phyloP scores from a whole-genome alignment of 345 rosid genomes.

The Gynandropsis gynandra region DNA sequence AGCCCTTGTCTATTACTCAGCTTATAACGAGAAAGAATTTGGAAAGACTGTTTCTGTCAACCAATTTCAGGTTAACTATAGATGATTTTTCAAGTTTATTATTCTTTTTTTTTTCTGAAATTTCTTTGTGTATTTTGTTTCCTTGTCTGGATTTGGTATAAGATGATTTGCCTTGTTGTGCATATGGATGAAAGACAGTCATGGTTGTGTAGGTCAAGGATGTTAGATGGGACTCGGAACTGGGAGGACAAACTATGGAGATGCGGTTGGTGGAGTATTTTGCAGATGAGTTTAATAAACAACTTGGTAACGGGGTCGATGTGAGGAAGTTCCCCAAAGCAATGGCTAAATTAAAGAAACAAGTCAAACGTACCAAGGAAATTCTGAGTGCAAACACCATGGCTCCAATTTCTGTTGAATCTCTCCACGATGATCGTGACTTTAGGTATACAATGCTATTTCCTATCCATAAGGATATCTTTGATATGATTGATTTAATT shows the following conservation, averaged over 20 bases:
- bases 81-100: background rate
- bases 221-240: conserved; percentile 93
- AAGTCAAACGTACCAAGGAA: conserved; percentile 97
- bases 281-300: conserved; percentile 93
- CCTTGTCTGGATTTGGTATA: background rate
- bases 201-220: conserved; percentile 67
- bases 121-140: background rate
- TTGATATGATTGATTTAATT: background rate
- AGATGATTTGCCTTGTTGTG: background rate
- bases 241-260: conserved; percentile 95
- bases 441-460: conserved; percentile 52
- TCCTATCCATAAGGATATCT: background rate
- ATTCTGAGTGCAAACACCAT: conserved; percentile 85
- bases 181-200: background rate
- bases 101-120: background rate
- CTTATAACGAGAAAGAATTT: conserved; percentile 70
- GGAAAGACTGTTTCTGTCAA: conserved; percentile 86
- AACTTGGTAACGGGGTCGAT: conserved; percentile 80
- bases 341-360: conserved; percentile 98
- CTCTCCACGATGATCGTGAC: conserved; percentile 84
- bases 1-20: conserved; percentile 78
- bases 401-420: conserved; percentile 94
- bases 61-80: conserved; percentile 74
- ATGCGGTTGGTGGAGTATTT: conserved; percentile 74
- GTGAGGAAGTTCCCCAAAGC: conserved; percentile 90